Conservation (phyloP, 2,329 filamentous ascomycete species). For the Aspergillus awamori region DNA sequence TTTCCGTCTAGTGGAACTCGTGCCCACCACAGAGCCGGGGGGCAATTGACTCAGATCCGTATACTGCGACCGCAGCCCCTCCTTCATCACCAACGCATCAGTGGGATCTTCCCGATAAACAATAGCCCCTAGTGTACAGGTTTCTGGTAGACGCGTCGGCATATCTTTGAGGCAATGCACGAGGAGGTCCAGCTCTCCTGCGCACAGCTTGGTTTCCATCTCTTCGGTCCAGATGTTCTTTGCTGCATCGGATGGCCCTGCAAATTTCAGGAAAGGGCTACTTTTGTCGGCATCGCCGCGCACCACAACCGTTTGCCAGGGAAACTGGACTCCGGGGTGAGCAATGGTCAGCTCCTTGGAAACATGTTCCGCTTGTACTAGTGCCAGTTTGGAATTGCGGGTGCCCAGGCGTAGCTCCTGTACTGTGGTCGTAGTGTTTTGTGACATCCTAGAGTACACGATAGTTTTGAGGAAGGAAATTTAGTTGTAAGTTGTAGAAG, state of each 20-base stretch:
- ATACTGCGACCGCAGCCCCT: background rate
- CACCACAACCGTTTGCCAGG: background rate
- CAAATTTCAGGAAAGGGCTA: slow-evolving; percentile 4
- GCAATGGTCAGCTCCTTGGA: background rate
- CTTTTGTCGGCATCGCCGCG: background rate
- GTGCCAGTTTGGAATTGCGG: background rate
- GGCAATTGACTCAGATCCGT: background rate
- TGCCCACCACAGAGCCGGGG: background rate
- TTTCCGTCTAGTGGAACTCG: background rate
- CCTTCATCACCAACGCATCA: background rate
- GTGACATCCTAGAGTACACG: background rate
- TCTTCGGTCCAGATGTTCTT: slow-evolving; percentile 21
- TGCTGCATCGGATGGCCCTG: slow-evolving; percentile 19
- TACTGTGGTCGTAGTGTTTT: background rate
- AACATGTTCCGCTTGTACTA: background rate
- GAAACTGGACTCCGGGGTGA: background rate
- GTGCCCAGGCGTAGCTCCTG: background rate
- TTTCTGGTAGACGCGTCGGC: background rate
- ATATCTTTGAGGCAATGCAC: background rate
- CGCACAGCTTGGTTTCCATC: background rate
- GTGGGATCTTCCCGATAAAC: background rate
- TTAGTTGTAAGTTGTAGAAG: too few species aligned
- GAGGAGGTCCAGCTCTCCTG: slow-evolving; percentile 2
- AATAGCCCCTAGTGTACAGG: background rate
- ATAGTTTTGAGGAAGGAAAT: background rate